Percentiles rank a stretch among this genome's conserved stretches.
Conservation (phyloP, 352 stramenopile genomes). For the Globisporangium nunn region DNA sequence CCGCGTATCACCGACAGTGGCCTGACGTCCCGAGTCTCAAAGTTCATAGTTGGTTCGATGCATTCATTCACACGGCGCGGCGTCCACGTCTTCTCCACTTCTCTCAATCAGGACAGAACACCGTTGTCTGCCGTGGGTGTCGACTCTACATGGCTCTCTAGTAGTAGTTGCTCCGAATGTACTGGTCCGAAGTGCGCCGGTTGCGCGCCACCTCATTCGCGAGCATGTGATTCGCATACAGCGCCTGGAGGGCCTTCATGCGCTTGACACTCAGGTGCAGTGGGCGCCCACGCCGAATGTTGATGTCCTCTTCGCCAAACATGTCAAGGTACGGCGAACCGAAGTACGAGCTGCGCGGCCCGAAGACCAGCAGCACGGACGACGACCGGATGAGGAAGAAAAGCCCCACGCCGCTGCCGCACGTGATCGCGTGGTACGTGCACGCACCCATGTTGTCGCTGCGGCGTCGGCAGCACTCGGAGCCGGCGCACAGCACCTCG, state of each 20-base stretch:
- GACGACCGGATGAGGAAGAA: conserved; percentile 83
- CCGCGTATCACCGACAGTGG: no score
- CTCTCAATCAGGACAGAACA: background rate
- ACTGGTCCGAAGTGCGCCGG: conserved; percentile 79
- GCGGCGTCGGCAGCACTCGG: conserved; percentile 67
- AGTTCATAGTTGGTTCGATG: background rate
- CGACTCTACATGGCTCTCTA: conserved; percentile 18
- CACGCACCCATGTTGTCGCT: conserved; percentile 69
- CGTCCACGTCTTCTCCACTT: background rate
- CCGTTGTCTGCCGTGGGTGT: background rate
- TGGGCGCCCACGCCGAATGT: conserved; percentile 64
- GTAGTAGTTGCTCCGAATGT: conserved; percentile 85
- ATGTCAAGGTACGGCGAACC: conserved; percentile 82
- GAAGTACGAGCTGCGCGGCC: conserved; percentile 76
- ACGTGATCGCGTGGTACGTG: conserved; percentile 67
- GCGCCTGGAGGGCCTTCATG: conserved; percentile 57
- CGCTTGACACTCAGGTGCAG: conserved; percentile 70
- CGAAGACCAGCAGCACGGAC: conserved; percentile 70
- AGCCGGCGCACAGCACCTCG: conserved; percentile 71
- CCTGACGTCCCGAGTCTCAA: background rate
- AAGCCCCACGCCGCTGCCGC: conserved; percentile 58
- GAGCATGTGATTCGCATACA: conserved; percentile 77
- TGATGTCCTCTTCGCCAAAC: conserved; percentile 87
- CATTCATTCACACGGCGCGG: background rate
- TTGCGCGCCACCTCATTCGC: conserved; percentile 78